phyloP scores from a whole-genome alignment of 257 asterid genomes.

The Anisodus tanguticus region DNA sequence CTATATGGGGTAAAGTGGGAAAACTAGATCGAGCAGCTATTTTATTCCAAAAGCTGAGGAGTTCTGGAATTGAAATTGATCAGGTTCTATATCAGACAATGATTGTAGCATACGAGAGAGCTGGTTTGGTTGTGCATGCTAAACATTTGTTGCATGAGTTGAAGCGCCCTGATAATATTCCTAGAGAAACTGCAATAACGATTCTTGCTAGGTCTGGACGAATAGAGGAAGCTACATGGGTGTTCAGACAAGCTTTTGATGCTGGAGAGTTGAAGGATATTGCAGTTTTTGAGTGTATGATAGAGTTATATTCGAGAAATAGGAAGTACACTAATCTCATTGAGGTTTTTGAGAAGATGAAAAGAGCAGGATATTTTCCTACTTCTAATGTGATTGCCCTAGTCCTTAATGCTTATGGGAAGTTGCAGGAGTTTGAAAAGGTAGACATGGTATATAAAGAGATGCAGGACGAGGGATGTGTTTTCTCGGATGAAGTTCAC shows the following conservation, averaged over 20 bases:
- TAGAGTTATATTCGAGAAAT: constrained; percentile 67
- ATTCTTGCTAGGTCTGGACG: constrained; percentile 93
- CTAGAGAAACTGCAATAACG: constrained; percentile 73
- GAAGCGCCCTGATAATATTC: constrained; percentile 86
- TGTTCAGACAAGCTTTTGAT: constrained; percentile 78
- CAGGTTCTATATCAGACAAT: constrained; percentile 92
- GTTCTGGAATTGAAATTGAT: constrained; percentile 80
- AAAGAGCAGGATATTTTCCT: constrained; percentile 69
- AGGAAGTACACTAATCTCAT: constrained; percentile 66
- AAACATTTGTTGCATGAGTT: constrained; percentile 80
- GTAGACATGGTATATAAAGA: constrained; percentile 65
- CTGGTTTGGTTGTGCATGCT: constrained; percentile 87
- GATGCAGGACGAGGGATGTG: constrained; percentile 79
- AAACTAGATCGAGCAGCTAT: constrained; percentile 83
- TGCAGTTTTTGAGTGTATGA: constrained; percentile 69
- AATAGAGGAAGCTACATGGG: constrained; percentile 94
- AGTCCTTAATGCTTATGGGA: constrained; percentile 81
- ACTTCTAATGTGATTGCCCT: constrained; percentile 64
- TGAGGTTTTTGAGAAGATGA: constrained; percentile 89
- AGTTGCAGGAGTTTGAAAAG: constrained; percentile 68
- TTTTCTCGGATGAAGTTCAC: constrained; percentile 77
- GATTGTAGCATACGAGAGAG: constrained; percentile 89
- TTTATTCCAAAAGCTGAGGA: constrained; percentile 82
- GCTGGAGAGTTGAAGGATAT: constrained; percentile 79
- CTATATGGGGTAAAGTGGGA: constrained; percentile 91